Evolutionary conservation across 352 stramenopile species (phyloP).

Genomic region (Globisporangium orthogonon): DNA sequence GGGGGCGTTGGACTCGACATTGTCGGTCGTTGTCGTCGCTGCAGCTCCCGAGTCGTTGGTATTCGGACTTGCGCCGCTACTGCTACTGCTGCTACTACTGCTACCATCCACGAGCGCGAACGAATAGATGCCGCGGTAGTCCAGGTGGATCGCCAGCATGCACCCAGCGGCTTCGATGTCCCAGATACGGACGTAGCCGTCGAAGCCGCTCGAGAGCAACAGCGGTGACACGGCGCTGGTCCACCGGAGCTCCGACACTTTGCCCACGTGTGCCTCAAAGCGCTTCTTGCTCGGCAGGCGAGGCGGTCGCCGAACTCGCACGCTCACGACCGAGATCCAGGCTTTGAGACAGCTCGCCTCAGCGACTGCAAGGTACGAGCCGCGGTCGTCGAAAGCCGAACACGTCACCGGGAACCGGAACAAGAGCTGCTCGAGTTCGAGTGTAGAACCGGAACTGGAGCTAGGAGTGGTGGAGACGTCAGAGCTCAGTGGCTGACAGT

Average conservation of each 20-base stretch:
- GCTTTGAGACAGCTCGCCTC: constrained; percentile 42
- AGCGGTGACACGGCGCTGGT: constrained; percentile 25
- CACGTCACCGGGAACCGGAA: constrained; percentile 35
- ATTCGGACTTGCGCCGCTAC: not conserved
- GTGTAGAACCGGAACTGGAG: not conserved
- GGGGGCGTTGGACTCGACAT: not conserved
- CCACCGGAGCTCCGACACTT: constrained; percentile 46
- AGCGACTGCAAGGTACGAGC: constrained; percentile 32
- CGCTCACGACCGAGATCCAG: constrained; percentile 45
- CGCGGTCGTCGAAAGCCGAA: constrained; percentile 27
- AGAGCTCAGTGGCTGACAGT: not conserved
- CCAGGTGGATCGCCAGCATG: constrained; percentile 36
- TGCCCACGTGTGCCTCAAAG: constrained; percentile 51
- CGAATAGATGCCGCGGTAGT: constrained; percentile 33
- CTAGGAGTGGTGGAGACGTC: not conserved
- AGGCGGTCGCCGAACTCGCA: constrained; percentile 10
- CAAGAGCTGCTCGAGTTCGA: constrained; percentile 12
- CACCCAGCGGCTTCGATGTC: constrained; percentile 23
- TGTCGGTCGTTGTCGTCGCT: not conserved
- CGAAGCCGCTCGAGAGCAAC: constrained; percentile 37
- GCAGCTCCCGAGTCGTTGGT: not conserved
- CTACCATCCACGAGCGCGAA: constrained; percentile 19
- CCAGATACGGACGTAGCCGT: constrained; percentile 71
- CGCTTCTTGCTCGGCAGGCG: constrained; percentile 15
- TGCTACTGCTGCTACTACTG: not conserved